Percentiles rank a stretch among this genome's conserved stretches.
These are phyloP conservation scores for Eruca vesicaria DNA, from an alignment of 441 rosid species.

Conservation along the genomic window DNA sequence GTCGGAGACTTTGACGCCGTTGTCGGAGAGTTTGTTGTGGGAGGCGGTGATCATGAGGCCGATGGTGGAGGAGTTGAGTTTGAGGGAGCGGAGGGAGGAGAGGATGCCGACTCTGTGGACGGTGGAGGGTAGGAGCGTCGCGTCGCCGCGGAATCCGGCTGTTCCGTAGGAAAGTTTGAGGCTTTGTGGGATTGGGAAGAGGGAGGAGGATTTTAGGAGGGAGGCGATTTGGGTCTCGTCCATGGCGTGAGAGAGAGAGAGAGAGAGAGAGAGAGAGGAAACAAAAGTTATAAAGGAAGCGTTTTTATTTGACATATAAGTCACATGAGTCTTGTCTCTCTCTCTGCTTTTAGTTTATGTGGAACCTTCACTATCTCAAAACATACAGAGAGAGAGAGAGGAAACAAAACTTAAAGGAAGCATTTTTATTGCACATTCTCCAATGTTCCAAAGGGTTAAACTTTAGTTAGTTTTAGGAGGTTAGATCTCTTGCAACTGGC, in stretches of 20 bases:
- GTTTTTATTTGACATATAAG: neutral
- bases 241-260: slow-evolving; percentile 41
- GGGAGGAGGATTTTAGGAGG: slow-evolving; percentile 47
- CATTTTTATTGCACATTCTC: too few species aligned
- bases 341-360: too few species aligned
- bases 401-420: too few species aligned
- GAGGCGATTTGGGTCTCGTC: slow-evolving; percentile 51
- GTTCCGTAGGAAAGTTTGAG: slow-evolving; percentile 79
- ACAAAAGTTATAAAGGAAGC: too few species aligned
- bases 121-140: slow-evolving; percentile 68
- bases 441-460: too few species aligned
- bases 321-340: too few species aligned
- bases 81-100: slow-evolving; percentile 79
- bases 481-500: neutral
- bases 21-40: slow-evolving; percentile 73
- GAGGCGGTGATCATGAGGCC: slow-evolving; percentile 98
- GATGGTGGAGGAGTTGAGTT: slow-evolving; percentile 52
- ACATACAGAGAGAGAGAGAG: too few species aligned
- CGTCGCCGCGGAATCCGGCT: slow-evolving; percentile 83
- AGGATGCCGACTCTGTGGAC: slow-evolving; percentile 76
- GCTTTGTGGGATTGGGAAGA: slow-evolving; percentile 56
- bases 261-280: neutral
- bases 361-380: too few species aligned
- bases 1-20: slow-evolving; percentile 86
- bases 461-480: neutral